Conservation (phyloP, 164 flowering plant genomes). For the Brasenia schreberi region DNA sequence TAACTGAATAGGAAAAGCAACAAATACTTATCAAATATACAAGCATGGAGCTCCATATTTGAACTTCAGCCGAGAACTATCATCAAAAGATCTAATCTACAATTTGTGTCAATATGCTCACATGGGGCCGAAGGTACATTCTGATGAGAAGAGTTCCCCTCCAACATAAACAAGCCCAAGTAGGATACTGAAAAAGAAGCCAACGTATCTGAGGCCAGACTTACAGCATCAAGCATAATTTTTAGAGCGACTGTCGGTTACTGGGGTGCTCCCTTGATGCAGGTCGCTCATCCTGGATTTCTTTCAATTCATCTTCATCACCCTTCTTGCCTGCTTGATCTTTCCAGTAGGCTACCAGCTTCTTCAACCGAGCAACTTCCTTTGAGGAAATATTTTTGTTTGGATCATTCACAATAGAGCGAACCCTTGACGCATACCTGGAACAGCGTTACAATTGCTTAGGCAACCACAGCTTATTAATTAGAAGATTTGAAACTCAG, state of each 20-base stretch:
- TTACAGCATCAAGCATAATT: not conserved
- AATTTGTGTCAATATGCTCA: not conserved
- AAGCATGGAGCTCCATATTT: not conserved
- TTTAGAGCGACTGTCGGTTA: not conserved
- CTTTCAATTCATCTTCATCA: slow-evolving; percentile 81
- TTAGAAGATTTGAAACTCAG: no score
- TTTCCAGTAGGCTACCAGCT: slow-evolving; percentile 83
- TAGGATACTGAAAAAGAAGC: not conserved
- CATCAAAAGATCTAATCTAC: not conserved
- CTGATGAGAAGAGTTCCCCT: not conserved
- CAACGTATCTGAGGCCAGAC: not conserved
- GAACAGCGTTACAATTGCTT: slow-evolving; percentile 1
- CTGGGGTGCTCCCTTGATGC: not conserved
- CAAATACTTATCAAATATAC: not conserved
- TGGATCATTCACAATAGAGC: slow-evolving; percentile 93
- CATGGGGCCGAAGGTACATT: not conserved
- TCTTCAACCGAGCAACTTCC: slow-evolving; percentile 87
- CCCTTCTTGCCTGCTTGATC: slow-evolving; percentile 85
- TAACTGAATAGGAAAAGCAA: not conserved
- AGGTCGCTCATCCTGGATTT: slow-evolving; percentile 62
- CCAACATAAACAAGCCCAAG: not conserved
- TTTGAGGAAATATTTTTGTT: slow-evolving; percentile 85
- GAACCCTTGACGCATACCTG: slow-evolving; percentile 97
- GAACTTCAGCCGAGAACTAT: not conserved
- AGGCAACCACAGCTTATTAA: no score